Base-by-base conservation (phyloP, 2,329 filamentous ascomycete genomes). In the Penicillium sp. region DNA sequence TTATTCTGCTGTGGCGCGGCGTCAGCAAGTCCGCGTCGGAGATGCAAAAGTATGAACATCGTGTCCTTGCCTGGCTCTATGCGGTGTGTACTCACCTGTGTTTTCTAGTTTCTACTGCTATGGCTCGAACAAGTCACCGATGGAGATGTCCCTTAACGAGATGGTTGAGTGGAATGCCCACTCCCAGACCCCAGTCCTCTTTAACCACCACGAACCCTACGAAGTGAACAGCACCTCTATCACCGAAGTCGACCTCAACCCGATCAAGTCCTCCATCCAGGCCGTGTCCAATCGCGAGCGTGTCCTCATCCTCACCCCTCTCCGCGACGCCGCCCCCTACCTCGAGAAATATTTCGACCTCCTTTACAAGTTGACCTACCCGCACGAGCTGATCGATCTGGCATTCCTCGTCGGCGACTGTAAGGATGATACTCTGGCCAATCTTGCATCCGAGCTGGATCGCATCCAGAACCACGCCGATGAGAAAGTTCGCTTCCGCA, bases 381-480 rank as follows among this genome's bases (percentile, higher is more conserved):
- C 93, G 10, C 93, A 98, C 72, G 81, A 93, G 56, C 80, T 98
- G 49, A 97, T 98, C 66, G 93, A 98, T 67, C 79, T 98, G 44
- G 93, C 83, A 23, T 98, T 98, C 74, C 81, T 98, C 24, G 89
- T 98, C 47, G 88, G 90, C 58, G 93, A 98, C 70, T 92, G 88
- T 48, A 83, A 78, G 35, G 93, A 98, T 67, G 91, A 97, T 63
- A 98, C 93, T 1, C 75, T 95, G 40, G 89, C 89, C n/a, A 82
- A 89, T 7, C 80, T 98, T 38, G 80, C 88, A 2, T 82, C 85
- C 54, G 93, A 98, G 72, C 77, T 97, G 52, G 86, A 95, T 58
- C 84, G 92, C 47, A 83, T 97, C 47, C 93, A 98, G 72, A 86
- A 85, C 62, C 83, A 86, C 54, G 80, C 83, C 23, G 72, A 75